These are phyloP conservation scores for Priceomyces fermenticarens DNA, from an alignment of 805 yeast species.

Conservation along the genomic window DNA sequence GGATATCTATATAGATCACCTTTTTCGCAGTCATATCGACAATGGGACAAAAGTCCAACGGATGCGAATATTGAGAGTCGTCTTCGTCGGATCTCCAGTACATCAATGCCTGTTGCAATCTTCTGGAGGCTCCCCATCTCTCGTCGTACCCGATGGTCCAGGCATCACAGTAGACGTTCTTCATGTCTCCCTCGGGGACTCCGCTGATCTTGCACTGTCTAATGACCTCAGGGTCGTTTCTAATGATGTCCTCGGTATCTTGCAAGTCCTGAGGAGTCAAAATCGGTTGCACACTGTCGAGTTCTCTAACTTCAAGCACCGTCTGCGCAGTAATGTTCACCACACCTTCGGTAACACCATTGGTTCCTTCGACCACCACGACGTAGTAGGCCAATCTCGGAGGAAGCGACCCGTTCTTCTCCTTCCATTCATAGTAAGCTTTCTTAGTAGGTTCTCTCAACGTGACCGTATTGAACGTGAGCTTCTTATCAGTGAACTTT, in stretches of 20 bases:
- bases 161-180: constrained; percentile 60
- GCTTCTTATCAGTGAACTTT: constrained; percentile 41
- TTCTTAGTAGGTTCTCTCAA: constrained; percentile 68
- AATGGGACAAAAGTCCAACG: constrained; percentile 80
- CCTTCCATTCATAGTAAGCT: constrained; percentile 64
- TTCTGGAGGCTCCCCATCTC: constrained; percentile 72
- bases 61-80: constrained; percentile 73
- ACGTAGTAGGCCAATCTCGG: constrained; percentile 69
- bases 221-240: constrained; percentile 69
- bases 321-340: constrained; percentile 52
- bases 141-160: constrained; percentile 72
- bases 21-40: constrained; percentile 69
- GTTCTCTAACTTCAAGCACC: constrained; percentile 45
- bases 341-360: constrained; percentile 70
- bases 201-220: constrained; percentile 72
- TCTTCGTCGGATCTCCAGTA: constrained; percentile 74
- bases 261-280: constrained; percentile 67
- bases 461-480: constrained; percentile 67
- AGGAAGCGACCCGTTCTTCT: constrained; percentile 56
- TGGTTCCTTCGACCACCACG: constrained; percentile 52
- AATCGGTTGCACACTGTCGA: constrained; percentile 70
- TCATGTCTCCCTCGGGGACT: constrained; percentile 59
- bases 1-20: constrained; percentile 73
- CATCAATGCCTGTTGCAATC: constrained; percentile 79
- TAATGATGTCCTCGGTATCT: constrained; percentile 59